Evolutionary conservation across 805 yeast species (phyloP).

Genomic region (Ogataea chonburiensis): DNA sequence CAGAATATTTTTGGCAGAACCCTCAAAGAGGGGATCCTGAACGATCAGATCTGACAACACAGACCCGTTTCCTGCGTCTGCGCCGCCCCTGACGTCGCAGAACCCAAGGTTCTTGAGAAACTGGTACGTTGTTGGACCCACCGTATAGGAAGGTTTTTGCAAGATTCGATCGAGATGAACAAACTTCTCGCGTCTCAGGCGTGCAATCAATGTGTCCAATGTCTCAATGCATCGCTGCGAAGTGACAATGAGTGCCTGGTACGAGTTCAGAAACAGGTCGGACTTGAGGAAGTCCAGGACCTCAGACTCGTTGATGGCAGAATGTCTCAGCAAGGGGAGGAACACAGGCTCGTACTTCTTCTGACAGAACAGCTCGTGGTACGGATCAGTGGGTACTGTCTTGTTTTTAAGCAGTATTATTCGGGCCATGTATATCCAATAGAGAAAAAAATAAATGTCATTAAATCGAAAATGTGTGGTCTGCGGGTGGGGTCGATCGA

Average conservation of each 20-base stretch:
- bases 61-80: conserved; percentile 77
- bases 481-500: conserved; percentile 10
- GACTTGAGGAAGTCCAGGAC: conserved; percentile 47
- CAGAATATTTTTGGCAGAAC: conserved; percentile 39
- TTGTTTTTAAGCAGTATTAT: conserved; percentile 67
- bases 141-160: conserved; percentile 68
- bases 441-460: conserved; percentile 4
- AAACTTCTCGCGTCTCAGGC: conserved; percentile 21
- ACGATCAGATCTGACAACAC: conserved; percentile 64
- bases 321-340: conserved; percentile 73
- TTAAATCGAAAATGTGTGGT: conserved; percentile 4
- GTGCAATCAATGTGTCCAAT: conserved; percentile 45
- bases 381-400: conserved; percentile 68
- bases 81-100: conserved; percentile 65
- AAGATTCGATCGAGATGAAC: conserved; percentile 33
- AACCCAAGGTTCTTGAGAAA: conserved; percentile 65
- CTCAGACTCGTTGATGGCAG: conserved; percentile 46
- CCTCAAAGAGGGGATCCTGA: conserved; percentile 29
- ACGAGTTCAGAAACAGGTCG: conserved; percentile 38
- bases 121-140: conserved; percentile 83
- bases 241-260: conserved; percentile 68
- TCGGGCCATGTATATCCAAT: conserved; percentile 17
- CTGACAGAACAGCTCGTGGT: conserved; percentile 43
- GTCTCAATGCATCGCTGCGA: conserved; percentile 92
- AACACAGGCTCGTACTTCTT: conserved; percentile 49